Base-by-base conservation (phyloP, 2,329 filamentous ascomycete genomes). In the Akanthomyces lecanii region DNA sequence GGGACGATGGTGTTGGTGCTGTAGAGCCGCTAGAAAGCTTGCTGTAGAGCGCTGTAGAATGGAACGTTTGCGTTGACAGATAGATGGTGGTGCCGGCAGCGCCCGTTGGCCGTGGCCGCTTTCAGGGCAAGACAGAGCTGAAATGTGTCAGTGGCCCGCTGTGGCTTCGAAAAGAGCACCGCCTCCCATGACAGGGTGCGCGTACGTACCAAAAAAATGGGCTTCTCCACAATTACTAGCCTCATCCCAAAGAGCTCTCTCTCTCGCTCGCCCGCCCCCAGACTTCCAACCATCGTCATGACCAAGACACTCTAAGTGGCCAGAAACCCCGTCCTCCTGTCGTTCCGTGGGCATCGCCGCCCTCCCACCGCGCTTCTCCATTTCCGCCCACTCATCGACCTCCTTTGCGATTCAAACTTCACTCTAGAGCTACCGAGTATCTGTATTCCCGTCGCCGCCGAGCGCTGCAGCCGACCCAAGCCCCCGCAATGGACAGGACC, bases 401-500 rank as follows among this genome's bases (percentile, higher is more conserved):
- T 42, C 25, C 4, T 51, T 30, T 45, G 57, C 33, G n/a, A 7
- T 33, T 16, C 28, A n/a, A 16, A n/a, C n/a, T 45, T 23, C 21
- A 54, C 70, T 71, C 69, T 73, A 50, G 33, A 63, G 44, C 40
- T 53, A 53, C 18, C 42, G 40, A 54, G 59, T 50, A 58, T 62
- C 55, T 14, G 25, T 53, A 59, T 60, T 59, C 36, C 61, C 44
- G 54, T 25, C 47, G 47, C 40, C 40, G 36, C 61, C 53, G 59
- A 55, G 50, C 40, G 42, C 51, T 44, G 51, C 52, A 30, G 51
- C 50, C 45, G 38, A 25, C 44, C 10, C 36, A 47, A 48, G 25
- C 52, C 60, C 65, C 88, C 69, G 76, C 71, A 71, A 91, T 91
- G 87, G 89, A 91, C 65, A 87, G 92, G 78, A 84, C 90, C 77